Evolutionary conservation across 73 alveolate species (phyloP).

Genomic region (Durusdinium trenchii): DNA sequence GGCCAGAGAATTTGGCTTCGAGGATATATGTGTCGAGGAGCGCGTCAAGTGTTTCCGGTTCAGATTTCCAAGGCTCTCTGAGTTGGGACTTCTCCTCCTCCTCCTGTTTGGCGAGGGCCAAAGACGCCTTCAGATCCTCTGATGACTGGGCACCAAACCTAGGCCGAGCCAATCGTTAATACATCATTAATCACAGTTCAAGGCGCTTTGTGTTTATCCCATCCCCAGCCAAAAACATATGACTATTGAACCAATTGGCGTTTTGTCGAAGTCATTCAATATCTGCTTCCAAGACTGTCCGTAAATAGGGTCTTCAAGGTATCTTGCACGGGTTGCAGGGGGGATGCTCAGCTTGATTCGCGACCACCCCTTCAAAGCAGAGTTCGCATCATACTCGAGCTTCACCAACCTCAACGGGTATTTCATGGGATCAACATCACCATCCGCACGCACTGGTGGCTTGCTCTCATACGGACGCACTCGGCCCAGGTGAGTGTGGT

Average conservation of each 20-base stretch:
- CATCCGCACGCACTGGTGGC: neutral
- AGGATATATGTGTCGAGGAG: neutral
- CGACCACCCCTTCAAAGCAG: neutral
- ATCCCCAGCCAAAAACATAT: neutral
- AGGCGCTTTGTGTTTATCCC: neutral
- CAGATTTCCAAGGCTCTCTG: neutral
- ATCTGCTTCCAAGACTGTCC: neutral
- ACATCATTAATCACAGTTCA: neutral
- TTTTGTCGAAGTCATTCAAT: neutral
- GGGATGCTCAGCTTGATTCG: neutral
- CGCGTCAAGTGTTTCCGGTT: neutral
- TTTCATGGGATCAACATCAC: neutral
- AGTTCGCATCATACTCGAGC: neutral
- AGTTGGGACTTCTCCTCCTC: neutral
- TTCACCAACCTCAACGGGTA: neutral
- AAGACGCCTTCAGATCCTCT: neutral
- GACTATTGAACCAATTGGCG: neutral
- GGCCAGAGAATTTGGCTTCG: neutral
- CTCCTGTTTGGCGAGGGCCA: neutral
- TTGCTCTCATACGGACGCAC: neutral
- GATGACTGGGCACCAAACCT: neutral
- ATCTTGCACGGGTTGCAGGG: neutral
- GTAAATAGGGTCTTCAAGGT: neutral
- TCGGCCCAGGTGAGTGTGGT: neutral
- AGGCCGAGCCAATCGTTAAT: neutral